phyloP scores from a whole-genome alignment of 306 rosid species.

The Castanea mollissima region DNA sequence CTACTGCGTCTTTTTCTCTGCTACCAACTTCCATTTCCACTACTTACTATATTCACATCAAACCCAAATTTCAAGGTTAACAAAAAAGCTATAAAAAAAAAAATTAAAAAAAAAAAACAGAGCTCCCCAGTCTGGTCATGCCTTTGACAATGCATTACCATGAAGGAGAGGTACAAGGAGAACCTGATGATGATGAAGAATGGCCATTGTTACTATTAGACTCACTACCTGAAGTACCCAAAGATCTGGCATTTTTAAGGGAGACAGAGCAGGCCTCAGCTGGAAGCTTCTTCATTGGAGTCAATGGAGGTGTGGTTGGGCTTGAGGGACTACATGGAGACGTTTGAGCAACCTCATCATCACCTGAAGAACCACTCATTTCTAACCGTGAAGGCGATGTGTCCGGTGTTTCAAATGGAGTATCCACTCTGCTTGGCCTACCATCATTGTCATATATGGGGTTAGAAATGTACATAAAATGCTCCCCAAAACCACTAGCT shows the following conservation, averaged over 20 bases:
- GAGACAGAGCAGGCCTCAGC: slow-evolving; percentile 74
- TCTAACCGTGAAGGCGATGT: slow-evolving; percentile 76
- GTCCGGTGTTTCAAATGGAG: slow-evolving; percentile 85
- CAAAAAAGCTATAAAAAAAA: neutral
- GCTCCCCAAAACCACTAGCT: slow-evolving; percentile 14
- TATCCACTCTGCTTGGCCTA: slow-evolving; percentile 29
- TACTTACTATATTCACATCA: slow-evolving; percentile 30
- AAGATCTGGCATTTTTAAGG: slow-evolving; percentile 56
- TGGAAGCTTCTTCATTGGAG: slow-evolving; percentile 82
- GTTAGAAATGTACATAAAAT: slow-evolving; percentile 83
- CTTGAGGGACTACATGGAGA: slow-evolving; percentile 24
- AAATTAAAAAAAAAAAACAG: neutral
- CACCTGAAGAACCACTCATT: slow-evolving; percentile 41
- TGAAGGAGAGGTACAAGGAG: slow-evolving; percentile 86
- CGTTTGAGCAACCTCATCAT: slow-evolving; percentile 34
- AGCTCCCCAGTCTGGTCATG: slow-evolving; percentile 4
- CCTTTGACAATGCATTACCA: slow-evolving; percentile 50
- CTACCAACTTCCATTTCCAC: slow-evolving; percentile 10
- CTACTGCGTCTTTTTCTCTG: slow-evolving; percentile 14
- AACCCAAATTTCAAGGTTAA: slow-evolving; percentile 2
- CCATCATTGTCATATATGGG: slow-evolving; percentile 72
- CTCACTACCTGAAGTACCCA: slow-evolving; percentile 69
- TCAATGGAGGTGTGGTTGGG: slow-evolving; percentile 65
- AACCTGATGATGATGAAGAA: slow-evolving; percentile 72
- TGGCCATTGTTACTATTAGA: slow-evolving; percentile 52